A percentile compares a stretch with the other conserved stretches of the same genome.
Evolutionary conservation across 306 rosid genomes (phyloP).

Genomic region (Oxytropis ochrocephala): DNA sequence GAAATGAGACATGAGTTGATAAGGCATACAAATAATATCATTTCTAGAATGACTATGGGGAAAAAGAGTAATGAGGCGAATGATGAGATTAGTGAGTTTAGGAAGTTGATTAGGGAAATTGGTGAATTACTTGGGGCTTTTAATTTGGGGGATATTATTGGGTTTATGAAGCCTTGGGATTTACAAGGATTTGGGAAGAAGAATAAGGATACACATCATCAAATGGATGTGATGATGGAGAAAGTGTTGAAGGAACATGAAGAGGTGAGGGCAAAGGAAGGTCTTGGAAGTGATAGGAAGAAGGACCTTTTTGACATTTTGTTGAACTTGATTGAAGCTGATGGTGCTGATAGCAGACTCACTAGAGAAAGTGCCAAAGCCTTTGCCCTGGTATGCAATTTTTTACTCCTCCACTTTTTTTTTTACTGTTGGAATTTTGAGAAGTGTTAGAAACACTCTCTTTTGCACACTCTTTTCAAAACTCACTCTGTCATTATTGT

Average conservation of each 20-base stretch:
- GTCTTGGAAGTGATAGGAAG: constrained; percentile 10
- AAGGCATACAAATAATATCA: constrained; percentile 29
- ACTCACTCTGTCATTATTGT: no score
- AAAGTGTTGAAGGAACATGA: constrained; percentile 48
- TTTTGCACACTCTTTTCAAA: no score
- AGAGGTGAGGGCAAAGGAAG: constrained; percentile 23
- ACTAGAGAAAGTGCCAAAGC: constrained; percentile 45
- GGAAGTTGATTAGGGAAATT: constrained; percentile 15
- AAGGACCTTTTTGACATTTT: constrained; percentile 49
- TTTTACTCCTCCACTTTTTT: neutral
- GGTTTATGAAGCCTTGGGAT: constrained; percentile 29
- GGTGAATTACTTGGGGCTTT: constrained; percentile 23
- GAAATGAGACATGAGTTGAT: constrained; percentile 32
- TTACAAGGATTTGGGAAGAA: constrained; percentile 30
- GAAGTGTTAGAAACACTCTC: neutral
- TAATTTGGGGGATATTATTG: constrained; percentile 21
- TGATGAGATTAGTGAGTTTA: constrained; percentile 30
- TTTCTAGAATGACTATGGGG: constrained; percentile 42
- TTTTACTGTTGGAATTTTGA: no score
- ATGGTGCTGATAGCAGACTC: constrained; percentile 30
- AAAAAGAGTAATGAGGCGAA: constrained; percentile 19
- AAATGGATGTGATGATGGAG: constrained; percentile 41
- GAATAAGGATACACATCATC: constrained; percentile 29
- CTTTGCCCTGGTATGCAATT: constrained; percentile 36
- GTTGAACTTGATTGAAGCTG: constrained; percentile 36